Conservation (phyloP, 306 rosid species). For the Trichosanthes truncata region DNA sequence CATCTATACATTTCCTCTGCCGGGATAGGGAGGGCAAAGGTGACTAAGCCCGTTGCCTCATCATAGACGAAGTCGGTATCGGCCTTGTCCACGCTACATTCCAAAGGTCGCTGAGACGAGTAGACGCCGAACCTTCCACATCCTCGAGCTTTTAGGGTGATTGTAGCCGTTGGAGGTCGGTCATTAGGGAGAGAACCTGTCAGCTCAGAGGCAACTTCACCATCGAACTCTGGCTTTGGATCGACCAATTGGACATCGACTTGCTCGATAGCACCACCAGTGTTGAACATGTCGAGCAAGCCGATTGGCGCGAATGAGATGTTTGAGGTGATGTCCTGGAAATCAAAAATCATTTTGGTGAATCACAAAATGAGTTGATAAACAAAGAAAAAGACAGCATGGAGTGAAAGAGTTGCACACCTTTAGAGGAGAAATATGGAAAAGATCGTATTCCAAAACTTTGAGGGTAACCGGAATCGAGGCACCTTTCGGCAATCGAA, state of each 20-base stretch:
- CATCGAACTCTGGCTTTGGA: conserved; percentile 34
- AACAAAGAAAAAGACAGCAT: not conserved
- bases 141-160: conserved; percentile 51
- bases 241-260: conserved; percentile 32
- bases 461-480: conserved; percentile 69
- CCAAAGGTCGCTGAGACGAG: conserved; percentile 51
- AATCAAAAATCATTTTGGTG: conserved; percentile 6
- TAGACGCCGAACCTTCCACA: conserved; percentile 69
- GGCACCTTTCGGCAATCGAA: conserved; percentile 64
- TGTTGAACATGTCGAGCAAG: conserved; percentile 73
- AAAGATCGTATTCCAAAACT: conserved; percentile 79
- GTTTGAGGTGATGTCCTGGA: conserved; percentile 47
- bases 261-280: conserved; percentile 60
- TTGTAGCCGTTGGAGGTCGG: conserved; percentile 31
- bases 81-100: conserved; percentile 33
- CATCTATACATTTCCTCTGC: conserved; percentile 53
- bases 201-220: conserved; percentile 33
- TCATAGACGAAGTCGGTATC: conserved; percentile 40
- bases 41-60: conserved; percentile 41
- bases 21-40: conserved; percentile 44
- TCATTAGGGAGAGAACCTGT: conserved; percentile 27
- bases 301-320: conserved; percentile 80
- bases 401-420: conserved; percentile 18
- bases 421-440: conserved; percentile 72
- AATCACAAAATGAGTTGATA: not conserved